phyloP scores from a whole-genome alignment of 2,329 filamentous ascomycete species.

The Didymella arachidicola region DNA sequence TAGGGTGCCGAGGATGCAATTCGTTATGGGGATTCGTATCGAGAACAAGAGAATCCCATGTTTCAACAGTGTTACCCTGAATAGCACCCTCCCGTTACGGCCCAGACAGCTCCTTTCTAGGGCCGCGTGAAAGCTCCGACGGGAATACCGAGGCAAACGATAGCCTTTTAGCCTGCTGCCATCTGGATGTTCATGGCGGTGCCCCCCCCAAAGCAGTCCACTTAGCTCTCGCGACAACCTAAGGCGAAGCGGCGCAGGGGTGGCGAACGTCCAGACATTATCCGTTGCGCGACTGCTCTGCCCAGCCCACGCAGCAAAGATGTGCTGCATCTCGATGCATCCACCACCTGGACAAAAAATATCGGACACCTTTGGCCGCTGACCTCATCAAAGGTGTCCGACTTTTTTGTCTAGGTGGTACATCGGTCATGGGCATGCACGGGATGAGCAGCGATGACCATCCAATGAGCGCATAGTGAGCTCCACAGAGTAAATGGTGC shows the following conservation, averaged over 20 bases:
- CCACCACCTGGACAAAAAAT: too few relatives aligned
- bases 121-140: slow-evolving; percentile 10
- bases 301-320: background rate
- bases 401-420: too few relatives aligned
- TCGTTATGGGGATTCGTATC: slow-evolving; percentile 19
- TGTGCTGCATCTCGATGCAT: slow-evolving; percentile 8
- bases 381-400: too few relatives aligned
- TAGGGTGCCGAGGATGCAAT: background rate
- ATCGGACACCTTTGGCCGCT: too few relatives aligned
- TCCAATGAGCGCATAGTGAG: background rate
- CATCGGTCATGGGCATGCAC: background rate
- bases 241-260: background rate
- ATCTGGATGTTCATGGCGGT: background rate
- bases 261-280: slow-evolving; percentile 3
- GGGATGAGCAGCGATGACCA: background rate
- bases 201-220: slow-evolving; percentile 8
- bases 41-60: slow-evolving; percentile 17
- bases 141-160: slow-evolving; percentile 2
- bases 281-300: background rate
- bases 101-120: slow-evolving; percentile 5
- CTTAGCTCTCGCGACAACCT: background rate
- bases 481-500: background rate
- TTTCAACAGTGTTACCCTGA: slow-evolving; percentile 1
- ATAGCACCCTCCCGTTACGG: background rate
- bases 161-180: slow-evolving; percentile 3